Base-by-base conservation (phyloP, 345 rosid genomes). In the Sonneratia alba region DNA sequence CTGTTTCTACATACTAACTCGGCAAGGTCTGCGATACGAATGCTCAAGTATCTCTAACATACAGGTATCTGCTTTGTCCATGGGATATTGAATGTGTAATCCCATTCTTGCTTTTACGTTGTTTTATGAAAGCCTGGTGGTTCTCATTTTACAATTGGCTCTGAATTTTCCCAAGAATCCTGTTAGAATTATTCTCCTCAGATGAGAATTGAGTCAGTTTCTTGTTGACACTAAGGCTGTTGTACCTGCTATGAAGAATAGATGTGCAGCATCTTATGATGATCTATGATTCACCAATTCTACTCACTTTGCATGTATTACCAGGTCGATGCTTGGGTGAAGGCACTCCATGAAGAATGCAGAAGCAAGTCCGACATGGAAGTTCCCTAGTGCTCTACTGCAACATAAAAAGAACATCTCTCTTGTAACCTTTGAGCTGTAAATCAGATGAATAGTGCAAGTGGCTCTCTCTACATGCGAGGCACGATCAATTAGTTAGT, bases 261-360 rank as follows among this genome's bases (percentile, higher is more conserved):
- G 55, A 49, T 49, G 3, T 4, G 55, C 32, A 49, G 55, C 55
- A 49, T 13, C 19, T 3, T 13, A 49, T 49, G 55, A 49, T 15
- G 19, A 49, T 49, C 19, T 49, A 15, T 49, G 18, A 18, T 5
- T 18, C 6, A 55, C 45, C 45, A 4, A 42, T 42, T 42, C 45
- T 4, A 42, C 10, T 9, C 45, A 42, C 45, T 42, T 42, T 42
- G 6, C 45, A 42, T 61, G 65, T 55, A 40, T 57, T 66, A 53
- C 72, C 82, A 92, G 99, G 92, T 87, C 69, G 82, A 87, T 70
- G 77, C 96, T 6, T 95, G 97, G 99, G 65, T 91, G 80, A 77
- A 79, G 10, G 80, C 85, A n/a, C 71, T 95, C 76, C 77, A 78
- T 70, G 49, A 62, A 18, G 91, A 90, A 68, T 84, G 83, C 85